phyloP scores from a whole-genome alignment of 768 basidiomycete genomes.

The Favolaschia claudopus region DNA sequence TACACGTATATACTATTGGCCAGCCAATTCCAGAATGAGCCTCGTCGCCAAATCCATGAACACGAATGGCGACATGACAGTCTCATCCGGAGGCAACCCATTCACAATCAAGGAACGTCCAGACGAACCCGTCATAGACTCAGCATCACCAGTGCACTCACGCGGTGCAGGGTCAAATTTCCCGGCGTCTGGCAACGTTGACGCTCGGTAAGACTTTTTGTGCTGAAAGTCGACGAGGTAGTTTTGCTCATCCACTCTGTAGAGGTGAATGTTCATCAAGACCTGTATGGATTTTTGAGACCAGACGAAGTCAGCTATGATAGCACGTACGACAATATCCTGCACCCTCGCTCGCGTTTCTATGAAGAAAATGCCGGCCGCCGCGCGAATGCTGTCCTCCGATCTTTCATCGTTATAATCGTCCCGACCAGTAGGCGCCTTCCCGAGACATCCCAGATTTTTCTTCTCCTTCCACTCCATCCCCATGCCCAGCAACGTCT shows the following conservation, averaged over 20 bases:
- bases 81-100: conserved; percentile 58
- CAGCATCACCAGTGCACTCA: conserved; percentile 61
- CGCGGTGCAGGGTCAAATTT: conserved; percentile 72
- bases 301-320: neutral
- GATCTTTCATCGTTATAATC: conserved; percentile 67
- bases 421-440: conserved; percentile 38
- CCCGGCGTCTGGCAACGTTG: conserved; percentile 68
- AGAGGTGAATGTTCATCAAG: conserved; percentile 96
- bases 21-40: conserved; percentile 93
- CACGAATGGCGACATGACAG: conserved; percentile 85
- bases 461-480: conserved; percentile 99
- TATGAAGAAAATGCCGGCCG: conserved; percentile 88
- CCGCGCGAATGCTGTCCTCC: conserved; percentile 71
- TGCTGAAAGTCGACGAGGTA: conserved; percentile 99
- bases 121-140: conserved; percentile 34
- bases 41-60: conserved; percentile 97
- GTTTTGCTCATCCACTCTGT: conserved; percentile 94
- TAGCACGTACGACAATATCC: conserved; percentile 83
- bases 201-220: conserved; percentile 90
- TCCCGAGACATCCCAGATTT: conserved; percentile 74
- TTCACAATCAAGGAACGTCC: conserved; percentile 64
- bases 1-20: conserved; percentile 34
- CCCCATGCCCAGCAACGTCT: conserved; percentile 85
- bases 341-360: conserved; percentile 91
- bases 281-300: conserved; percentile 58